Conservation (phyloP, 164 flowering plant species). For the Litsea cubeba region DNA sequence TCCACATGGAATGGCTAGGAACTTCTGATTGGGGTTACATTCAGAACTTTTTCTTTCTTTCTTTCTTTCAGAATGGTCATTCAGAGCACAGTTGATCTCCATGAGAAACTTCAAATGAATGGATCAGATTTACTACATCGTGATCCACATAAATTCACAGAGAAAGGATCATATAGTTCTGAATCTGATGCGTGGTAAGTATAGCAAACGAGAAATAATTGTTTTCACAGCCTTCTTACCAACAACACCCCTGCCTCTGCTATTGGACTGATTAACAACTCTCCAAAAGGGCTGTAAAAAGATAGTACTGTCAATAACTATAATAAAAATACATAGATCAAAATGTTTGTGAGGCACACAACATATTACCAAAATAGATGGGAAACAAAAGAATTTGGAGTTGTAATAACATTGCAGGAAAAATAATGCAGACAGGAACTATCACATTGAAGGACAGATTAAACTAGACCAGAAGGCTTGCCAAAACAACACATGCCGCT, state of each 20-base stretch:
- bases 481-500: too few relatives aligned
- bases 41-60: too few relatives aligned
- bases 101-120: too few relatives aligned
- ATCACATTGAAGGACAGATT: too few relatives aligned
- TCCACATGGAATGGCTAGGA: too few relatives aligned
- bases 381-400: background rate
- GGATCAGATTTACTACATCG: too few relatives aligned
- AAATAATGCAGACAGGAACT: background rate
- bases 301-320: background rate
- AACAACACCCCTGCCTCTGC: constrained; percentile 82
- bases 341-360: background rate
- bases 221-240: constrained; percentile 44
- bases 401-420: background rate
- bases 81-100: too few relatives aligned
- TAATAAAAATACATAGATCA: background rate
- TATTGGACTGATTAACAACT: constrained; percentile 42
- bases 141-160: background rate
- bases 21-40: too few relatives aligned
- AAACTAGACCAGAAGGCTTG: too few relatives aligned
- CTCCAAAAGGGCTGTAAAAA: constrained; percentile 82
- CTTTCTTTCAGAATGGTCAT: too few relatives aligned
- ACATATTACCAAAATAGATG: background rate
- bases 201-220: background rate
- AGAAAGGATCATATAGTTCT: background rate
- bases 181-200: background rate